These are phyloP conservation scores for Leccinum pallidistipes DNA, from an alignment of 1,284 basidiomycete genomes.

Conservation along the genomic window DNA sequence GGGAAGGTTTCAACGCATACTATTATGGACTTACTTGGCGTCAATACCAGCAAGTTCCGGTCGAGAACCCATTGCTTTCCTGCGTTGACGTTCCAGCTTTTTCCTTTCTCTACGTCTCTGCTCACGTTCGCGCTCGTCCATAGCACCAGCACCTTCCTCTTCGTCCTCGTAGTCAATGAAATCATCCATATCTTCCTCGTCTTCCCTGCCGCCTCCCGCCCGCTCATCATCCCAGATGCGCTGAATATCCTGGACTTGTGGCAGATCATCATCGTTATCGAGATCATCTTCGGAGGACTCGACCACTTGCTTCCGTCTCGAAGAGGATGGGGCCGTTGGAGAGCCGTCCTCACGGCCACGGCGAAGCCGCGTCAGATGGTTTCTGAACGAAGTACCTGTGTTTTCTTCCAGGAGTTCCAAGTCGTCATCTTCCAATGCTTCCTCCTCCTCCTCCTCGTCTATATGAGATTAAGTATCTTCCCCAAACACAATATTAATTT, in stretches of 20 bases:
- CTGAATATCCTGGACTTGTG: conserved; percentile 67
- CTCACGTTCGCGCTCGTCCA: conserved; percentile 75
- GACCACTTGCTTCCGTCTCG: conserved; percentile 55
- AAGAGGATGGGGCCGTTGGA: conserved; percentile 60
- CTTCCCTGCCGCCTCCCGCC: conserved; percentile 58
- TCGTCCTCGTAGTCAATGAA: conserved; percentile 95
- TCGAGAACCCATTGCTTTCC: conserved; percentile 60
- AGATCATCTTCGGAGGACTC: conserved; percentile 75
- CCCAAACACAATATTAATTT: conserved; percentile 1
- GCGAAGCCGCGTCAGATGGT: conserved; percentile 70
- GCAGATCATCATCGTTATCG: conserved; percentile 58
- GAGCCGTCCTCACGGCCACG: conserved; percentile 70
- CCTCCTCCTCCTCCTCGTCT: conserved; percentile 49
- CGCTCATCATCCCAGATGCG: conserved; percentile 86
- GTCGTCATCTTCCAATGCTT: conserved; percentile 94
- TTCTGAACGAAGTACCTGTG: conserved; percentile 74
- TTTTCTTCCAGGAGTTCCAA: conserved; percentile 95
- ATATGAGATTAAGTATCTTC: conserved; percentile 16
- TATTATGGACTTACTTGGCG: conserved; percentile 60
- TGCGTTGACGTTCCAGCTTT: conserved; percentile 63
- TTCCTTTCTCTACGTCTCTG: conserved; percentile 68
- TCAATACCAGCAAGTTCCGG: conserved; percentile 87
- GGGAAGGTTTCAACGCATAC: conserved; percentile 14
- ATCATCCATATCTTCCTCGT: conserved; percentile 78
- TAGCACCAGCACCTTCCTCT: conserved; percentile 65